phyloP scores from a whole-genome alignment of 257 asterid genomes.

The Hygrophila difformis region DNA sequence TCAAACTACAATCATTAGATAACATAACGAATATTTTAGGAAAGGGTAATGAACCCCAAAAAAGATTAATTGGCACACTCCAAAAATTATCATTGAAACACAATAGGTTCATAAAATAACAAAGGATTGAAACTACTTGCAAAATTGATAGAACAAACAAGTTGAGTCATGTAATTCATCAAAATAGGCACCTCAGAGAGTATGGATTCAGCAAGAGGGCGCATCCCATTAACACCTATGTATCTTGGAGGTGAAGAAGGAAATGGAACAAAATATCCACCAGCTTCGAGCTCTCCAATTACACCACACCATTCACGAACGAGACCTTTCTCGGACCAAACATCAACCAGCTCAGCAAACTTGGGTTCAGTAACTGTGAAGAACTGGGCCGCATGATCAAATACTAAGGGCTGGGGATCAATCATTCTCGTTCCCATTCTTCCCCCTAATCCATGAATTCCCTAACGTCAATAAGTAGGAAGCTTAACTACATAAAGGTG shows the following conservation, averaged over 20 bases:
- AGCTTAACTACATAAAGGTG: conserved; percentile 18
- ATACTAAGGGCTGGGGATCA: conserved; percentile 57
- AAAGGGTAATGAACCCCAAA: too few relatives aligned
- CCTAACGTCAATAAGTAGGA: conserved; percentile 42
- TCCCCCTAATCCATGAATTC: conserved; percentile 90
- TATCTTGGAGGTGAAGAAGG: conserved; percentile 62
- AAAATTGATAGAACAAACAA: background rate
- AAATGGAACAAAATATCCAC: conserved; percentile 56
- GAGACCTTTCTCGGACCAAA: conserved; percentile 61
- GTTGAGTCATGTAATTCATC: background rate
- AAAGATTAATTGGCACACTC: too few relatives aligned
- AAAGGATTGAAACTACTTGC: too few relatives aligned
- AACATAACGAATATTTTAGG: too few relatives aligned
- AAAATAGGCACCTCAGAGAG: conserved; percentile 54
- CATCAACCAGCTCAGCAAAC: conserved; percentile 62
- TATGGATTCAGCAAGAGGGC: conserved; percentile 76
- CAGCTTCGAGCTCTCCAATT: conserved; percentile 68
- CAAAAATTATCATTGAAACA: too few relatives aligned
- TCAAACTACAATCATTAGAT: too few relatives aligned
- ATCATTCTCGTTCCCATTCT: conserved; percentile 83
- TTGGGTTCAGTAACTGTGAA: conserved; percentile 64
- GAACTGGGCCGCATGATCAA: conserved; percentile 96
- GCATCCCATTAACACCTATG: conserved; percentile 77
- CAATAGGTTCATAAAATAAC: too few relatives aligned
- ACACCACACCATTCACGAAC: conserved; percentile 62